Evolutionary conservation across 176 grass and related monocot species (phyloP), one percentile per base, ranked within the genome.

Genomic region (Aegilops longissima): DNA sequence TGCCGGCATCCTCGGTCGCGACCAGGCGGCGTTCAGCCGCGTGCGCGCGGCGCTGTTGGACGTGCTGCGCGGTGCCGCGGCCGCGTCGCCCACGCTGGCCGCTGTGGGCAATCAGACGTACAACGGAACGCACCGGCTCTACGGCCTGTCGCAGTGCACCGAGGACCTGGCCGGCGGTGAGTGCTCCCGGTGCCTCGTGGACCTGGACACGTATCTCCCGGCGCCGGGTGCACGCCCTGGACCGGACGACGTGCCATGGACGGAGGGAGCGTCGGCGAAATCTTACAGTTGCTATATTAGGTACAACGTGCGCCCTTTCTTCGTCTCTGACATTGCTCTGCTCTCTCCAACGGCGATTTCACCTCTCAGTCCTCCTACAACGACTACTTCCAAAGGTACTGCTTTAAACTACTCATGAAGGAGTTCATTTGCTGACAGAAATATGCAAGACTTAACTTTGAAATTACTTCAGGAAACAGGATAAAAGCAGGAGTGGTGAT

Each of bases 131-230:
- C 62, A 65, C 62, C 23, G 24, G 2, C 21, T 63, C 9, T 63
- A 63, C 61, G 83, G 39, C 11, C 18, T 81, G 18, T 52, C 81
- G 59, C 88, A 90, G 83, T 90, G 88, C 83, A 71, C 78, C 77
- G 69, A 27, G 33, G 64, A 82, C 18, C 83, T 12, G 78, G 12
- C 83, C 62, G 58, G n/a, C 10, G n/a, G 5, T 0, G 40, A 64
- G 45, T 90, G 88, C 88, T 11, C 20, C 42, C 31, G 9, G 34
- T 90, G 88, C 78, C 76, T 90, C 2, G 21, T 65, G 62, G 62
- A 27, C 10, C 24, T 65, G 62, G 24, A 24, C 62, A 29, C 24
- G 10, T 12, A 65, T 65, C 62, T 65, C 10, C 62, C 62, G 62
- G 62, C 8, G 62, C 62, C 62, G 10, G 62, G 62, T 11, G 24